Evolutionary conservation across 306 rosid species (phyloP), one percentile per base, ranked within the genome.

Genomic region (Dryas drummondii): DNA sequence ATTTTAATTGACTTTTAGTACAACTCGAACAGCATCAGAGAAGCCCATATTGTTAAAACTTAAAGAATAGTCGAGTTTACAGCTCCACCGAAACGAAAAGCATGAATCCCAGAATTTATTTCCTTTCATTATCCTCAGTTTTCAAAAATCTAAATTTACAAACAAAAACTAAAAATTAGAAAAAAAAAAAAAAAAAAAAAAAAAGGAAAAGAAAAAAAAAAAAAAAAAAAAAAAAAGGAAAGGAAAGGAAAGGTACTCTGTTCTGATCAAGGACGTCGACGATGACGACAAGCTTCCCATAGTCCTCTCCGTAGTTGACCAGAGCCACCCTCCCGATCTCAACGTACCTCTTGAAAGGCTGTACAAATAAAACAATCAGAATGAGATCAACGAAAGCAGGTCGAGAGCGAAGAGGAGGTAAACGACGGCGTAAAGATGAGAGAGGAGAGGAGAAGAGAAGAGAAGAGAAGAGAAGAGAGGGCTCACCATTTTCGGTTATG

Each of bases 271-370:
- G 79, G 71, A 96, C 92, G 61, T 96, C 99, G 56, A 96, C 98
- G 66, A 96, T 96, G 68, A 92, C 98, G 4, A 96, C 97, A 8
- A 96, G 98, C 82, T 76, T 92, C 1, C 99, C 99, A 26, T 92
- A 92, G 53, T 92, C 98, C 15, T 85, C 73, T 41, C 99, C 99
- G 72, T 88, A 92, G 89, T 96, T 96, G 87, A 96, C 76, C 55
- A 92, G 92, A 52, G 91, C 99, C 3, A 96, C 91, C 84, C 99
- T 84, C 27, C 98, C 99, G 85, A 92, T 89, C 96, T 96, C 99
- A 9, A 92, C 88, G 80, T 57, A 92, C 78, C 99, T 87, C 89
- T 92, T 96, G 91, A 92, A 92, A 70, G 99, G 98, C 97, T 94
- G 37, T 4, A 46, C 6, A 6, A 0, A 14, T 1, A 4, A 58